phyloP scores from a whole-genome alignment of 345 rosid species.

The Geranium rotundifolium region DNA sequence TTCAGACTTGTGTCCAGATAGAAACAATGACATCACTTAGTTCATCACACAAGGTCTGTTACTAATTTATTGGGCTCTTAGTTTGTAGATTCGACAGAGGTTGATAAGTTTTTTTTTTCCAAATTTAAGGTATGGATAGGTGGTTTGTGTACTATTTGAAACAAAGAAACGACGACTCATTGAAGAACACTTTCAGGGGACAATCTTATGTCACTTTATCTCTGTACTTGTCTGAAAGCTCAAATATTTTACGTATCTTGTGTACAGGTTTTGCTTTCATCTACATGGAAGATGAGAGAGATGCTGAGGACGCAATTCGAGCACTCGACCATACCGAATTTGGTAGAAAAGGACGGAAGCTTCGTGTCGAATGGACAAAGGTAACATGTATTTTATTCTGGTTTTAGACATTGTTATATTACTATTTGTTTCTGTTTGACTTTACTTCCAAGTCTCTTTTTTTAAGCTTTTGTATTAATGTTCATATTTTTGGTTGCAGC shows the following conservation, averaged over 20 bases:
- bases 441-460: not conserved
- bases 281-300: slow-evolving; percentile 95
- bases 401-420: not conserved
- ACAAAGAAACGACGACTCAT: slow-evolving; percentile 13
- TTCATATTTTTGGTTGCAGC: slow-evolving; percentile 28
- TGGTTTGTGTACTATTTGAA: slow-evolving; percentile 15
- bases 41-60: slow-evolving; percentile 72
- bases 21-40: slow-evolving; percentile 70
- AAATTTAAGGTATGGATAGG: slow-evolving; percentile 21
- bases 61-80: slow-evolving; percentile 52
- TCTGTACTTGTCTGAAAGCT: not conserved
- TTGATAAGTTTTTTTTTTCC: slow-evolving; percentile 23
- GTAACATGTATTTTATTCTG: slow-evolving; percentile 15
- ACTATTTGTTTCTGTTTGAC: not conserved
- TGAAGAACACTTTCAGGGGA: slow-evolving; percentile 30
- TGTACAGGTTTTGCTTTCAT: slow-evolving; percentile 75
- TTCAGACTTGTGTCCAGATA: slow-evolving; percentile 56
- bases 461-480: not conserved
- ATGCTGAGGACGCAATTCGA: slow-evolving; percentile 96
- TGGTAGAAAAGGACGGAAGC: slow-evolving; percentile 90
- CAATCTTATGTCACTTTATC: slow-evolving; percentile 7
- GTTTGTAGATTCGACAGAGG: slow-evolving; percentile 49
- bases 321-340: slow-evolving; percentile 73
- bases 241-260: not conserved
- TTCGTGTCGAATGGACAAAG: slow-evolving; percentile 98